A percentile compares a stretch with the other conserved stretches of the same genome.
Evolutionary conservation across 2,329 filamentous ascomycete species (phyloP).

Genomic region (Alternaria hordeiaustralica): DNA sequence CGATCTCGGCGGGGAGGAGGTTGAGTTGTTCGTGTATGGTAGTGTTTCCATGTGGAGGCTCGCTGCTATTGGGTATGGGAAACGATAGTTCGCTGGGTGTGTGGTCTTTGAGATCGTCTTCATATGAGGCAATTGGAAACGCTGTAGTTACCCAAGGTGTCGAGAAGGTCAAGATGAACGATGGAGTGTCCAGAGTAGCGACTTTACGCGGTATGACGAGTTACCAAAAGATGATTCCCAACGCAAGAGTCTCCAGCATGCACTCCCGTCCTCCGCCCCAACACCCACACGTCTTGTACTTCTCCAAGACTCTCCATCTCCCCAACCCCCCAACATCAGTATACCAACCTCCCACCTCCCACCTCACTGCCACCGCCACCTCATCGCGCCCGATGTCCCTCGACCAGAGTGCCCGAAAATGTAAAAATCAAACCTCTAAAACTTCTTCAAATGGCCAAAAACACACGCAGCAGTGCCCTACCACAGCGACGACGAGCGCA

Average conservation of each 20-base stretch:
- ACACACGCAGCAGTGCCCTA: background rate
- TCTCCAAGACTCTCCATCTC: background rate
- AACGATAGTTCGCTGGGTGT: background rate
- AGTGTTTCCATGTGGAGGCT: background rate
- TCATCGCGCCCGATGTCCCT: background rate
- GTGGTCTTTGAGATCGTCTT: background rate
- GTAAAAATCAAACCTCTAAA: background rate
- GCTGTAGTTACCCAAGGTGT: background rate
- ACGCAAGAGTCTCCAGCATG: background rate
- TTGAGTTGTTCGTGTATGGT: no score
- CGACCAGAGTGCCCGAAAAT: background rate
- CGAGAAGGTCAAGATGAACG: background rate
- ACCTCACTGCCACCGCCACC: background rate
- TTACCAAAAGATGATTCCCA: no score
- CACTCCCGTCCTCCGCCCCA: background rate
- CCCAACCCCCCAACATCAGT: background rate
- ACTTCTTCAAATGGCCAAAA: background rate
- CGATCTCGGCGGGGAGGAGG: background rate
- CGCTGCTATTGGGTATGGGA: background rate
- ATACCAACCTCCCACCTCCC: background rate
- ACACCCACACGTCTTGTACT: background rate
- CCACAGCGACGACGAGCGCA: background rate
- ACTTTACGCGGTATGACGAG: no score
- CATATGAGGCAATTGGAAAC: fast-evolving
- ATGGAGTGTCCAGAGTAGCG: background rate